Conservation (phyloP, 495 filamentous ascomycete species). For the Articulospora tetracladia region DNA sequence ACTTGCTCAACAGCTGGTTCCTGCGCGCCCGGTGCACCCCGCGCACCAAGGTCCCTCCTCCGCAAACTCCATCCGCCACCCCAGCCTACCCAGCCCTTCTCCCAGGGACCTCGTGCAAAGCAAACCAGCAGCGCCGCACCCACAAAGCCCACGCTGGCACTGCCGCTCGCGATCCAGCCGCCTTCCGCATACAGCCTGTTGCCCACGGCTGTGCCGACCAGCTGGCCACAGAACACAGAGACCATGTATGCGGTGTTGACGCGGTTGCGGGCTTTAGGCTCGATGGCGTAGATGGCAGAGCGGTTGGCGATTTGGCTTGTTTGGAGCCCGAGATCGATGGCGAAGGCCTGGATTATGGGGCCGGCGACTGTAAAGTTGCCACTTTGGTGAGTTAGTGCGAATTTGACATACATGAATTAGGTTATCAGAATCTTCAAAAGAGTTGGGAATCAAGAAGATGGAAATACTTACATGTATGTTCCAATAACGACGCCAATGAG, state of each 20-base stretch:
- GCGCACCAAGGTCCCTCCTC: slow-evolving; percentile 21
- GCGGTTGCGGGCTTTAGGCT: slow-evolving; percentile 67
- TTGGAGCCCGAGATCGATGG: slow-evolving; percentile 71
- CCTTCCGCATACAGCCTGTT: slow-evolving; percentile 64
- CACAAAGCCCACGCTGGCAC: slow-evolving; percentile 64
- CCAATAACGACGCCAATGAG: slow-evolving; percentile 65
- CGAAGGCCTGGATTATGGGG: slow-evolving; percentile 69
- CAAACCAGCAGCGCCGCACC: slow-evolving; percentile 54
- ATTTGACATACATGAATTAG: too few species aligned
- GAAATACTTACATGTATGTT: slow-evolving; percentile 45
- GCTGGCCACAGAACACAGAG: slow-evolving; percentile 66
- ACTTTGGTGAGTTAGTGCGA: too few species aligned
- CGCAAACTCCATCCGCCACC: slow-evolving; percentile 57
- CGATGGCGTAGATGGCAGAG: slow-evolving; percentile 64
- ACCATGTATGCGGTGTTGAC: slow-evolving; percentile 87
- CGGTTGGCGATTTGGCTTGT: slow-evolving; percentile 74
- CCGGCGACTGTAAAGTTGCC: slow-evolving; percentile 65
- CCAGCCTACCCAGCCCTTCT: slow-evolving; percentile 76
- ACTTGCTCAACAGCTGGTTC: slow-evolving; percentile 23
- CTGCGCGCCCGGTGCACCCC: slow-evolving; percentile 13
- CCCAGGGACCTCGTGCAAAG: slow-evolving; percentile 59
- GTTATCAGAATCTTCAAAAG: too few species aligned
- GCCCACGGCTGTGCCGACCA: slow-evolving; percentile 71
- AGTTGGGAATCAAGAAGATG: too few species aligned
- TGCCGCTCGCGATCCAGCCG: slow-evolving; percentile 68